Conservation (phyloP, 1,284 basidiomycete genomes). For the Gomphus bonarii region DNA sequence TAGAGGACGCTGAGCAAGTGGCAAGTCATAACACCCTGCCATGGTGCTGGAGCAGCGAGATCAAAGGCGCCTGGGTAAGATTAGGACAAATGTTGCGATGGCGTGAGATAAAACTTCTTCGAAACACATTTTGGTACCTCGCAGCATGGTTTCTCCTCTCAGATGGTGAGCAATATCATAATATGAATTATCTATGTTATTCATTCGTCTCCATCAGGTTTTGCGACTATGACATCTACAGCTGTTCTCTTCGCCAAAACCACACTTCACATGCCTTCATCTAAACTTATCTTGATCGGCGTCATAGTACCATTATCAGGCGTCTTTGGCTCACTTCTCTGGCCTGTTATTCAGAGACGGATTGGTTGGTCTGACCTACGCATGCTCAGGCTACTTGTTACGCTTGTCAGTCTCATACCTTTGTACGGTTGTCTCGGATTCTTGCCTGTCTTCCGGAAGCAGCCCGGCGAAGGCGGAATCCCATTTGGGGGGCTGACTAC, state of each 20-base stretch:
- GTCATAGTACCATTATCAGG: conserved; percentile 59
- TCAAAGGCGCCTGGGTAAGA: conserved; percentile 54
- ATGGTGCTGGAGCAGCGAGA: conserved; percentile 42
- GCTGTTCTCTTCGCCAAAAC: conserved; percentile 80
- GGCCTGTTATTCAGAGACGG: conserved; percentile 56
- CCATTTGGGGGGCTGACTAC: conserved; percentile 65
- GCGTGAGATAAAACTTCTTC: conserved; percentile 59
- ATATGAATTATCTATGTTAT: background rate
- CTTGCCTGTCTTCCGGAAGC: conserved; percentile 34
- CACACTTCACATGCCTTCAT: conserved; percentile 60
- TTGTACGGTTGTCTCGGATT: conserved; percentile 79
- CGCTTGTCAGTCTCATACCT: conserved; percentile 60
- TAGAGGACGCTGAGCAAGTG: conserved; percentile 17
- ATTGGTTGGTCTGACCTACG: conserved; percentile 56
- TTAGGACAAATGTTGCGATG: conserved; percentile 60
- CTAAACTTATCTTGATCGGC: conserved; percentile 62
- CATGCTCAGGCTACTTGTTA: conserved; percentile 58
- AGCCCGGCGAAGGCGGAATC: background rate
- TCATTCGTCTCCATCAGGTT: conserved; percentile 32
- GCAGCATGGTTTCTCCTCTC: conserved; percentile 87
- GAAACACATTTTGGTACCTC: conserved; percentile 79
- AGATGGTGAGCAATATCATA: conserved; percentile 46
- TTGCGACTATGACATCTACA: conserved; percentile 76
- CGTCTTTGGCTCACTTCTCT: conserved; percentile 63
- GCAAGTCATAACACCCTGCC: conserved; percentile 16